These are phyloP conservation scores for Cryptosporidium xiaoi DNA, from an alignment of 169 alveolate genomes.

Conservation along the genomic window DNA sequence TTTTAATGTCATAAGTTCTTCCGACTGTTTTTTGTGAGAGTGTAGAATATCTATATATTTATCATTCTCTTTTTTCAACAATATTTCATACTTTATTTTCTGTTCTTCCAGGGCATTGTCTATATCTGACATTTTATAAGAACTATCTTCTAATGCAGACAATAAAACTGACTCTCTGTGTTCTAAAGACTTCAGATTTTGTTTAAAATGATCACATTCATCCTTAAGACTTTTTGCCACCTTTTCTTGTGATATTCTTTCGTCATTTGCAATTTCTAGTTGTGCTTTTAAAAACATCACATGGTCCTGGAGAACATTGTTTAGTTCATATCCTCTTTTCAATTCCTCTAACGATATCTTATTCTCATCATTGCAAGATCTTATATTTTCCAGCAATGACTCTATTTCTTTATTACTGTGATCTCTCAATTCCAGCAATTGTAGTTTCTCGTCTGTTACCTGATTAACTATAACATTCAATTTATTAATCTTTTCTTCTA, in stretches of 20 bases:
- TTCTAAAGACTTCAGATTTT: constrained; percentile 48
- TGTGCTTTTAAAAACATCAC: constrained; percentile 58
- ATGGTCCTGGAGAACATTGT: constrained; percentile 56
- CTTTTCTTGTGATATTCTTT: constrained; percentile 43
- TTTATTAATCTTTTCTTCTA: constrained; percentile 52
- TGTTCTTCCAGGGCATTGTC: constrained; percentile 70
- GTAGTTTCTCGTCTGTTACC: constrained; percentile 59
- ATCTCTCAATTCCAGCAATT: constrained; percentile 41
- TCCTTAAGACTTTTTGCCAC: constrained; percentile 1
- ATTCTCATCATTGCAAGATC: constrained; percentile 61
- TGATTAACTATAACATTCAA: constrained; percentile 56
- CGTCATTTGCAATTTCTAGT: constrained; percentile 42
- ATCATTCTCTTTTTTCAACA: constrained; percentile 38
- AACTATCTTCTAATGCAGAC: constrained; percentile 69
- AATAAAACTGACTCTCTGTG: constrained; percentile 66
- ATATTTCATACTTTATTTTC: constrained; percentile 41
- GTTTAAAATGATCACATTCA: constrained; percentile 45
- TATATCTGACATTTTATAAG: constrained; percentile 72
- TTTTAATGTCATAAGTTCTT: constrained; percentile 20
- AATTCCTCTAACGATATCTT: constrained; percentile 55
- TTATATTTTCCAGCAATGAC: constrained; percentile 37
- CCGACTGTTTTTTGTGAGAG: constrained; percentile 38
- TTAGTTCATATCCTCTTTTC: constrained; percentile 62
- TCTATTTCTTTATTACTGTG: constrained; percentile 20
- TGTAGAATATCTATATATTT: constrained; percentile 35